Conservation (phyloP, 768 basidiomycete species). For the Termitomyces sp. region DNA sequence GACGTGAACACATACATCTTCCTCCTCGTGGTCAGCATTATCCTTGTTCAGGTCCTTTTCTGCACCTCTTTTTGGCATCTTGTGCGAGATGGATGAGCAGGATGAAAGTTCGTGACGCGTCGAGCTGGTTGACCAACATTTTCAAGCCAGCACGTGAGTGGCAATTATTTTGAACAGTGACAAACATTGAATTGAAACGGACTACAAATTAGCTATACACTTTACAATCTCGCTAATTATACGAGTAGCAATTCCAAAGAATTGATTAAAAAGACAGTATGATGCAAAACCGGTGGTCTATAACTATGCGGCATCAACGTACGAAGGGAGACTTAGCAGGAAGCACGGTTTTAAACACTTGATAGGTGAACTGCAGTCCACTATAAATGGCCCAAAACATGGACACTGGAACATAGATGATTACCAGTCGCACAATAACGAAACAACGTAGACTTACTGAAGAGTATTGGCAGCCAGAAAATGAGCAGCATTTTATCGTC, state of each 20-base stretch:
- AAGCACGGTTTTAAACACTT: constrained; percentile 42
- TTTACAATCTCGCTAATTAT: constrained; percentile 7
- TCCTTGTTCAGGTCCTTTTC: constrained; percentile 68
- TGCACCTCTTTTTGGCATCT: constrained; percentile 59
- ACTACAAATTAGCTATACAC: constrained; percentile 6
- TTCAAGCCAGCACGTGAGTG: constrained; percentile 10
- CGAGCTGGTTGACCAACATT: constrained; percentile 4
- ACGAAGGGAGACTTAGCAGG: constrained; percentile 39
- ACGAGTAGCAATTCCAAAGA: constrained; percentile 1
- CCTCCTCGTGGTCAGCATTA: constrained; percentile 35
- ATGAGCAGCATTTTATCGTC: constrained; percentile 81
- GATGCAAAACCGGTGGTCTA: constrained; percentile 4
- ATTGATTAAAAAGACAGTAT: constrained; percentile 1
- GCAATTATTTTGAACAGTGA: neutral
- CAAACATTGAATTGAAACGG: neutral
- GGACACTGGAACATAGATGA: constrained; percentile 39
- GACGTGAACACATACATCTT: constrained; percentile 20
- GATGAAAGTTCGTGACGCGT: constrained; percentile 4
- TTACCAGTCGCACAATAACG: neutral
- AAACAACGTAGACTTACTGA: constrained; percentile 47
- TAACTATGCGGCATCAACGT: constrained; percentile 22
- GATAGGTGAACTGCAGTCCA: constrained; percentile 47
- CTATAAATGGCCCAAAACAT: constrained; percentile 57
- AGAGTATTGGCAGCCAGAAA: constrained; percentile 84
- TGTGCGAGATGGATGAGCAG: neutral